Evolutionary conservation across 176 grass and related monocot genomes (phyloP), one percentile per base, ranked within the genome.

Genomic region (Themeda triandra): DNA sequence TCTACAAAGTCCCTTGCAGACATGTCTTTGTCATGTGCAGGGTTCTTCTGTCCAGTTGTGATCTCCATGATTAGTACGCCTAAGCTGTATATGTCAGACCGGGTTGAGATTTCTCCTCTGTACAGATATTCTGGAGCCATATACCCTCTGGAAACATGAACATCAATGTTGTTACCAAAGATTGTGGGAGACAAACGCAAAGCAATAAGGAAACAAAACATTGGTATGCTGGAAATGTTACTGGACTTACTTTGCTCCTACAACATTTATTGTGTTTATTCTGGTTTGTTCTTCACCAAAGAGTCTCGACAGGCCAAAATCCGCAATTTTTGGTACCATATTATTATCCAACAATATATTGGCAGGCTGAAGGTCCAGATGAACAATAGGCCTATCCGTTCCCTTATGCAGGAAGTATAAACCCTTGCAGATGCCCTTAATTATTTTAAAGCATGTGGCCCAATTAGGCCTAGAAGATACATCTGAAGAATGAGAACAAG

Each of bases 91-190:
- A 76, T 76, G 12, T 76, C 48, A 3, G 73, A 35, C 18, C 31
- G 8, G 18, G 73, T 31, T 36, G 73, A 76, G 19, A 76, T 48
- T 76, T 76, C 73, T 36, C 73, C 73, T 14, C 49, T 35, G 6
- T 76, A 58, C n/a, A 76, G 49, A 36, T 76, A 76, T 36, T 76
- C 73, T 56, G 73, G 73, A 36, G 73, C 73, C 49, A 76, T 76
- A 14, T 58, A 76, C 31, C 73, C 48, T 35, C 48, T 76, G 28
- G 11, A 56, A 13, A 32, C 17, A 25, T n/a, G 21, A 15, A 39
- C 3, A 6, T 37, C 21, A 77, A 36, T 23, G 32, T 4, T 6
- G 4, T 7, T 0, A 33, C 12, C 21, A 76, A 59, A 48, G 13
- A 48, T 48, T 14, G 2, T 48, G 45, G 13, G 45, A 48, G 1